Conservation (phyloP, 2,329 filamentous ascomycete species). For the Hypoxylon sp. region DNA sequence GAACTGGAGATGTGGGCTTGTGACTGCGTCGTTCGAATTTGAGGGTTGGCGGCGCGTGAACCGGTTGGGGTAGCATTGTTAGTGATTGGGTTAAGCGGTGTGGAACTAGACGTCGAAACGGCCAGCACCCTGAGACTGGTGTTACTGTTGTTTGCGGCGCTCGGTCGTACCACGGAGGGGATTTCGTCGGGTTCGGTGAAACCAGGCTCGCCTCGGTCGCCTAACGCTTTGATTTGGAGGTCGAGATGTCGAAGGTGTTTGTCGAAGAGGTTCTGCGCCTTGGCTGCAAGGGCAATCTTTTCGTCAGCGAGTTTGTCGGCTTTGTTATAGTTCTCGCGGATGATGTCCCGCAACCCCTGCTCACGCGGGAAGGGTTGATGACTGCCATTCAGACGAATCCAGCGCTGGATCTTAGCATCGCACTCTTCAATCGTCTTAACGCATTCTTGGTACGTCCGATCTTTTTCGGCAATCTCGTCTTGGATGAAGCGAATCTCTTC, state of each 20-base stretch:
- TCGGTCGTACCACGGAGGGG: conserved; percentile 73
- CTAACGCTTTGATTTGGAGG: conserved; percentile 72
- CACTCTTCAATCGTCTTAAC: conserved; percentile 78
- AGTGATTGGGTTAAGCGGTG: conserved; percentile 57
- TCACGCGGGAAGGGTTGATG: conserved; percentile 83
- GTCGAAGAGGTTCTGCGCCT: conserved; percentile 72
- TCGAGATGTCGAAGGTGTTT: conserved; percentile 76
- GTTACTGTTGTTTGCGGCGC: conserved; percentile 68
- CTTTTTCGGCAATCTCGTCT: conserved; percentile 86
- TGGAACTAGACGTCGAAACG: conserved; percentile 53
- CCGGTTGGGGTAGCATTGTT: conserved; percentile 61
- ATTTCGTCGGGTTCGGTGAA: conserved; percentile 75
- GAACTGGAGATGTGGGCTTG: conserved; percentile 67
- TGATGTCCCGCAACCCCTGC: conserved; percentile 74
- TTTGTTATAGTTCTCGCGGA: conserved; percentile 76
- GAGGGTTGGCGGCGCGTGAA: conserved; percentile 61
- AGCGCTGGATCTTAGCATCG: conserved; percentile 84
- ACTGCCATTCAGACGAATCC: conserved; percentile 82
- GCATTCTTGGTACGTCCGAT: conserved; percentile 78
- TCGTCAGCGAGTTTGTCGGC: conserved; percentile 81
- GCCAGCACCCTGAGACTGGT: conserved; percentile 57
- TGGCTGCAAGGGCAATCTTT: conserved; percentile 79
- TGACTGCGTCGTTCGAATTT: conserved; percentile 66
- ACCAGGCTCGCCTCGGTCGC: conserved; percentile 73
- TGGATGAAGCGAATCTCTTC: conserved; percentile 87